A percentile compares a stretch with the other conserved stretches of the same genome.
Conservation (phyloP, 2,329 filamentous ascomycete genomes). For the Trichoderma afroharzianum region DNA sequence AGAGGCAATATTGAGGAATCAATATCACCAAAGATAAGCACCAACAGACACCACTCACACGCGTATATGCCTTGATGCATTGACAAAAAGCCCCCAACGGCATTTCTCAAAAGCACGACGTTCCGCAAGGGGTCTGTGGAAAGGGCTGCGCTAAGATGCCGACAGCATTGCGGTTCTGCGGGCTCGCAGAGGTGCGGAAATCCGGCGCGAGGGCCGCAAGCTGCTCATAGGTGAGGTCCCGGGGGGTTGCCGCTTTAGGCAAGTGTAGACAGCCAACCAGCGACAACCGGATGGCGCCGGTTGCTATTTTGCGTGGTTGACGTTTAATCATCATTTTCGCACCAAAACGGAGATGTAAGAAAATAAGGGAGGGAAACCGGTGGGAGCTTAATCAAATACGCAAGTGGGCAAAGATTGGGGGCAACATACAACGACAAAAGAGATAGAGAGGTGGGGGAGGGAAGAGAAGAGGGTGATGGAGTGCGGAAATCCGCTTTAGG, state of each 20-base stretch:
- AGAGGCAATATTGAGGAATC: background rate
- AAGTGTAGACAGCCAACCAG: constrained; percentile 10
- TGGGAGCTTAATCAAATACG: background rate
- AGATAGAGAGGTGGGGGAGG: background rate
- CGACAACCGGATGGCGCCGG: background rate
- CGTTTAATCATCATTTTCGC: background rate
- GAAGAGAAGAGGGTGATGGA: background rate
- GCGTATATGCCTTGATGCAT: background rate
- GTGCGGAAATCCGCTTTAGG: background rate
- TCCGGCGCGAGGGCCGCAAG: background rate
- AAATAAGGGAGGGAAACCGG: background rate
- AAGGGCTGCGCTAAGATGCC: background rate
- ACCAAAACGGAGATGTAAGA: background rate
- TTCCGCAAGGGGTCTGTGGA: background rate
- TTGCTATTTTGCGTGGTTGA: background rate
- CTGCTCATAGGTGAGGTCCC: background rate
- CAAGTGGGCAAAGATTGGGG: background rate
- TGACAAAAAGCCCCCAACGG: background rate
- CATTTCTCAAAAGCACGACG: background rate
- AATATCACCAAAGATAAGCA: background rate
- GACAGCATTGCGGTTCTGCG: background rate
- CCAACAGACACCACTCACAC: background rate
- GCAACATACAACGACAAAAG: background rate
- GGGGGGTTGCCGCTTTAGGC: background rate
- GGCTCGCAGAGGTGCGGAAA: background rate